Conservation (phyloP, 768 basidiomycete genomes). For the Gyrodon lividus region DNA sequence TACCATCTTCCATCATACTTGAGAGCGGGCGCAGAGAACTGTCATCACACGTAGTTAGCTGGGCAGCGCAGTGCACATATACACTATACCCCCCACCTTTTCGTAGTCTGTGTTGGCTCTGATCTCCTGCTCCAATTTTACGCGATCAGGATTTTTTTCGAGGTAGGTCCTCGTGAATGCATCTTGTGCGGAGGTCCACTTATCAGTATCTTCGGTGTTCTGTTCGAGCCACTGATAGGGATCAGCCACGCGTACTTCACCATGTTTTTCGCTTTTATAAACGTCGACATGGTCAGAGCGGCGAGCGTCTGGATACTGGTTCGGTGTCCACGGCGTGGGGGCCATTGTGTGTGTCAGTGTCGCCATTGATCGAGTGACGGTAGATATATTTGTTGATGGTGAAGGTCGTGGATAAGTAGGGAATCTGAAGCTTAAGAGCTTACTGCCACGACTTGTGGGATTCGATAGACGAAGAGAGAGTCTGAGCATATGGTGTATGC, state of each 20-base stretch:
- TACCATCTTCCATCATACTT: conserved; percentile 75
- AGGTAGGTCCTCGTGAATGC: conserved; percentile 57
- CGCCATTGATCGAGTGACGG: conserved; percentile 1
- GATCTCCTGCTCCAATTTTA: conserved; percentile 59
- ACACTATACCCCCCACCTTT: conserved; percentile 33
- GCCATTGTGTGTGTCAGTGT: conserved; percentile 31
- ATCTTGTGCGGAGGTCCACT: conserved; percentile 64
- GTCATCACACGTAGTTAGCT: conserved; percentile 9
- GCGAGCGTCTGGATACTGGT: conserved; percentile 61
- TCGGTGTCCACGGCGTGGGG: conserved; percentile 51
- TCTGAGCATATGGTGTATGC: conserved; percentile 14
- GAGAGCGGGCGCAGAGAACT: conserved; percentile 65
- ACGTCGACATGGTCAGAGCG: conserved; percentile 66
- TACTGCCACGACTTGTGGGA: conserved; percentile 22
- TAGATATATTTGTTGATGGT: conserved; percentile 1
- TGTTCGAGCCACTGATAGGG: conserved; percentile 78
- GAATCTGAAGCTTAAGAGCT: conserved; percentile 20
- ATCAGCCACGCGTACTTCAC: conserved; percentile 61
- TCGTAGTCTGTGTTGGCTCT: conserved; percentile 51
- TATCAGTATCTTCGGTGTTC: conserved; percentile 58
- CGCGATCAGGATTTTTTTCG: conserved; percentile 59
- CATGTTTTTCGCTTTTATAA: conserved; percentile 65
- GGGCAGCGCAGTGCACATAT: neutral
- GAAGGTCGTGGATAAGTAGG: conserved; percentile 7
- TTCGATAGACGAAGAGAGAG: conserved; percentile 11